phyloP scores from a whole-genome alignment of 257 asterid genomes.

The Plectranthus barbatus region DNA sequence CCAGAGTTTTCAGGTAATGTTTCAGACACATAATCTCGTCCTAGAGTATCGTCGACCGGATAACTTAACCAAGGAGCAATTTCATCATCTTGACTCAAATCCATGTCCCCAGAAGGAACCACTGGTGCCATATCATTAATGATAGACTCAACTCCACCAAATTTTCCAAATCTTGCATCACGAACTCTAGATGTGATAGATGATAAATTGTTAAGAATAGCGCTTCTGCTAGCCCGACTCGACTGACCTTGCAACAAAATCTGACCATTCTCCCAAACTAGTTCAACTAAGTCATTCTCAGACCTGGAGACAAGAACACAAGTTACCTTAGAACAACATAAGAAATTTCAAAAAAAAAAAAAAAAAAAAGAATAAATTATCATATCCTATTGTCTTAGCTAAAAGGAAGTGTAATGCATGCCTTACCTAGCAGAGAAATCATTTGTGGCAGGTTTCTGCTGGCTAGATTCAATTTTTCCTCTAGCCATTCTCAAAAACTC shows the following conservation, averaged over 20 bases:
- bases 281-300: constrained; percentile 54
- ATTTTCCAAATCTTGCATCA: constrained; percentile 49
- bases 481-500: constrained; percentile 74
- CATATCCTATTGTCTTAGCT: constrained; percentile 1
- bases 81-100: constrained; percentile 62
- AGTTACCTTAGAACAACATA: not conserved
- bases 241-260: constrained; percentile 67
- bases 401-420: not conserved
- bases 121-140: constrained; percentile 40
- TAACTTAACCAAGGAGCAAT: constrained; percentile 68
- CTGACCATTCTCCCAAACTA: constrained; percentile 85
- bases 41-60: constrained; percentile 37
- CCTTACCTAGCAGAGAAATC: constrained; percentile 42
- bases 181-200: constrained; percentile 20
- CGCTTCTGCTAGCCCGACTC: constrained; percentile 32
- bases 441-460: constrained; percentile 24
- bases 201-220: constrained; percentile 12
- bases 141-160: constrained; percentile 33
- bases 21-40: constrained; percentile 45
- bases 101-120: constrained; percentile 48
- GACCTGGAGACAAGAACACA: constrained; percentile 37
- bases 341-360: too few species aligned
- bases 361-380: not conserved
- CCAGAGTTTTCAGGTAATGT: constrained; percentile 62
- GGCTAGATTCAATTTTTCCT: constrained; percentile 49